Evolutionary conservation across 1,284 basidiomycete species (phyloP).

Genomic region (Heterobasidion occidentale): DNA sequence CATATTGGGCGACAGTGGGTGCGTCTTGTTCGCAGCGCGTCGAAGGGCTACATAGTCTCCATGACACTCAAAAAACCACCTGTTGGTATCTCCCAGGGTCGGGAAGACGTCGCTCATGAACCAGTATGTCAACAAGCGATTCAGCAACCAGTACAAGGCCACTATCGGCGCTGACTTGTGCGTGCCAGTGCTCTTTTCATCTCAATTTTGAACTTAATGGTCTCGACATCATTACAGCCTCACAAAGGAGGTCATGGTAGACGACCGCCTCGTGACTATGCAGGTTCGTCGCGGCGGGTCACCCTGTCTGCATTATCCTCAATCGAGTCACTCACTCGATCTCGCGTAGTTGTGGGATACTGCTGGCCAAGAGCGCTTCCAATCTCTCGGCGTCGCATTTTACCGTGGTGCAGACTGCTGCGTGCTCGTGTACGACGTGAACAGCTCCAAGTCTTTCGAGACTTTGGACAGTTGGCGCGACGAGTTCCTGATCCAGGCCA

Average conservation of each 20-base stretch:
- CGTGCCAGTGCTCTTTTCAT: slow-evolving; percentile 21
- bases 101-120: slow-evolving; percentile 99
- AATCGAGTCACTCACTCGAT: slow-evolving; percentile 4
- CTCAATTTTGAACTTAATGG: slow-evolving; percentile 1
- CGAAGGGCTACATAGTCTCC: neutral
- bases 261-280: slow-evolving; percentile 98
- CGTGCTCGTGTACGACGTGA: slow-evolving; percentile 98
- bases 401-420: slow-evolving; percentile 99
- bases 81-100: slow-evolving; percentile 51
- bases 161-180: slow-evolving; percentile 91
- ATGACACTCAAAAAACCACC: neutral
- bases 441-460: slow-evolving; percentile 97
- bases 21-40: slow-evolving; percentile 26
- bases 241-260: slow-evolving; percentile 98
- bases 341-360: slow-evolving; percentile 91
- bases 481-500: slow-evolving; percentile 97
- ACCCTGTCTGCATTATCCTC: slow-evolving; percentile 1
- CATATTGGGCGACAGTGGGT: slow-evolving; percentile 97
- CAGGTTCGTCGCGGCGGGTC: slow-evolving; percentile 52
- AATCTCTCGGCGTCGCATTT: slow-evolving; percentile 71
- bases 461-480: slow-evolving; percentile 96
- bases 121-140: slow-evolving; percentile 99
- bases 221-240: slow-evolving; percentile 47
- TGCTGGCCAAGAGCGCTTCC: slow-evolving; percentile 87
- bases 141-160: slow-evolving; percentile 99